A percentile compares a stretch with the other conserved stretches of the same genome.
Conservation (phyloP, 2,329 filamentous ascomycete genomes). For the Ceratocystis destructans region DNA sequence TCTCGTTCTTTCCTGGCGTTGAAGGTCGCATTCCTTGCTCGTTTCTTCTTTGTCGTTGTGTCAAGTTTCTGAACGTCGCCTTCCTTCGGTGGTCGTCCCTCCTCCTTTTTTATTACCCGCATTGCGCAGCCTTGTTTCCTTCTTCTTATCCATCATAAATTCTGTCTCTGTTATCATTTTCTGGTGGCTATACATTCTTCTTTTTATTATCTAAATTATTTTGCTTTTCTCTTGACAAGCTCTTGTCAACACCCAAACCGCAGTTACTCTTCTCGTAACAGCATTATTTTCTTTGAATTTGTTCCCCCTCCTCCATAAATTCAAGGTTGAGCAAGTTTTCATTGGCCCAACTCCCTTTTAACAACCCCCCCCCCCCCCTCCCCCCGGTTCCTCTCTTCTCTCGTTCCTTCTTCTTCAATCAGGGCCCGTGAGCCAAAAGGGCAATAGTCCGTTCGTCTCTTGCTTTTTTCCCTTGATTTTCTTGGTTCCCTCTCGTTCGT, state of each 20-base stretch:
- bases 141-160: not conserved
- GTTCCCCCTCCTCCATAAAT: not conserved
- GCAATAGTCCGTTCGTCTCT: not conserved
- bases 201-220: not conserved
- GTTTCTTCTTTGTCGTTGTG: not conserved
- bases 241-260: too few relatives aligned
- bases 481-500: not conserved
- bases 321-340: slow-evolving; percentile 33
- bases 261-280: not conserved
- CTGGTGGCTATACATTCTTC: not conserved
- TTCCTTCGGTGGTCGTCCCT: not conserved
- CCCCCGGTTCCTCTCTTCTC: slow-evolving; percentile 11
- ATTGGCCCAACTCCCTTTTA: slow-evolving; percentile 27
- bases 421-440: slow-evolving; percentile 10
- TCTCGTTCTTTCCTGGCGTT: not conserved
- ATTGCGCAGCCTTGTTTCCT: not conserved
- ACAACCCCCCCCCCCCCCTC: slow-evolving; percentile 9
- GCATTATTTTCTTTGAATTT: not conserved
- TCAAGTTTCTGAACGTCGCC: not conserved
- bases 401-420: slow-evolving; percentile 3
- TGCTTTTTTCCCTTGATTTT: not conserved
- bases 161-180: not conserved
- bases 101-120: not conserved
- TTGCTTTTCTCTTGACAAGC: not conserved
- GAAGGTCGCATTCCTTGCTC: not conserved